Base-by-base conservation (phyloP, 2,329 filamentous ascomycete genomes). In the Colletotrichum lupini region DNA sequence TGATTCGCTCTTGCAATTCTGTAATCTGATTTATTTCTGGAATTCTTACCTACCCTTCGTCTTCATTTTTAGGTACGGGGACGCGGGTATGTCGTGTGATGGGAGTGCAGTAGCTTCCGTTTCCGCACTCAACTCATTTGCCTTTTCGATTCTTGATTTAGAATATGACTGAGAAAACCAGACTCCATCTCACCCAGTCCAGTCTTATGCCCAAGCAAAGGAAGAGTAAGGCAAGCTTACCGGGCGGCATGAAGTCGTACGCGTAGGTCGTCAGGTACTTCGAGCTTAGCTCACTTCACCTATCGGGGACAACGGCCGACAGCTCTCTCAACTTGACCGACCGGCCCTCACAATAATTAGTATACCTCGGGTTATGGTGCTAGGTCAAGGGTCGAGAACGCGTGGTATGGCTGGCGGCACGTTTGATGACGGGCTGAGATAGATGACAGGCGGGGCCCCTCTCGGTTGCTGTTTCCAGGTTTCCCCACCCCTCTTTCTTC, bases 351-450 rank as follows among this genome's bases (percentile, higher is more conserved):
- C 37, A 42, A 42, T 42, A 16, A 42, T 42, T 42, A 19, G 14
- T 42, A 19, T 42, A 42, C 14, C 37, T 42, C 16, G 14, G 37
- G 37, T 42, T 42, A 42, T 42, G 37, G 37, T 42, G 11, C 19
- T 35, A 30, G 59, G 65, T 12, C 57, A 16, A 67, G 64, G 64
- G 58, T 30, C n/a, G 28, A 19, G 53, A 64, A 30, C 37, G 37
- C 26, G 26, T 14, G 30, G 26, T 53, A 16, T 72, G 22, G 49
- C 35, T 37, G 28, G 53, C 37, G 57, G 22, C n/a, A 28, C 32
- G 71, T 73, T 70, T 73, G 67, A 73, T 73, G 56, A 65, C 61
- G 57, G 67, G 67, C 67, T 66, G 67, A 70, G 67, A 73, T 73
- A 73, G 71, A 73, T 70, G 67, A 70, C 67, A 65, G 67, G 55